Evolutionary conservation across 306 rosid genomes (phyloP), one percentile per base, ranked within the genome.

Genomic region (Inga leiocalycina): DNA sequence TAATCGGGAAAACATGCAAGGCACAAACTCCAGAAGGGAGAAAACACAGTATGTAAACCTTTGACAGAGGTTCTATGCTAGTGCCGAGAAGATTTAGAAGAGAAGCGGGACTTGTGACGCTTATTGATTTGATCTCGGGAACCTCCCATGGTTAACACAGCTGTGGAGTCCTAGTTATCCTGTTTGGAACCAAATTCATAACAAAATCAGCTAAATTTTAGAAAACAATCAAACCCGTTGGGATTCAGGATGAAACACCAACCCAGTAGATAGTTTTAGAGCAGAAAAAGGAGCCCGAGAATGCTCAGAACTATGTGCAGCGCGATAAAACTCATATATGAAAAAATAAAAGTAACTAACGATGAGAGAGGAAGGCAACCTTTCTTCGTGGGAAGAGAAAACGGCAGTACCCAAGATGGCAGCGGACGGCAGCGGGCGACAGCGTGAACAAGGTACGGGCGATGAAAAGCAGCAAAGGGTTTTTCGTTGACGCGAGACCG

Each of bases 61-160:
- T 80, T 88, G 51, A 69, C 72, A 41, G 92, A 84, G 54, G 94
- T 92, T 85, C 86, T 92, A 64, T 94, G 98, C 71, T 86, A 84
- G 9, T 94, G 79, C 56, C 93, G 94, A 56, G 97, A 87, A 74
- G 94, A 81, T 76, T 94, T 94, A 41, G 98, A 90, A 7, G 98
- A 84, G 76, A 92, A 94, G 13, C 98, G 98, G 2, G 94, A 72
- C 81, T 94, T 94, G 85, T 94, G 97, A 64, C 92, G 24, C 84
- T 94, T 94, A 61, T 92, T 94, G 62, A 92, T 86, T 82, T 94
- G 98, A 83, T 75, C 88, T 46, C 90, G 83, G 20, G 89, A 78
- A 12, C 89, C 91, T 73, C 91, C 98, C 98, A 94, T 94, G 32
- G 71, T 79, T 62, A 77, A 48, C 54, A 41, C 32, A 70, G 74